Conservation (phyloP, 2,329 filamentous ascomycete species). For the Arthrobotrys sinensis region DNA sequence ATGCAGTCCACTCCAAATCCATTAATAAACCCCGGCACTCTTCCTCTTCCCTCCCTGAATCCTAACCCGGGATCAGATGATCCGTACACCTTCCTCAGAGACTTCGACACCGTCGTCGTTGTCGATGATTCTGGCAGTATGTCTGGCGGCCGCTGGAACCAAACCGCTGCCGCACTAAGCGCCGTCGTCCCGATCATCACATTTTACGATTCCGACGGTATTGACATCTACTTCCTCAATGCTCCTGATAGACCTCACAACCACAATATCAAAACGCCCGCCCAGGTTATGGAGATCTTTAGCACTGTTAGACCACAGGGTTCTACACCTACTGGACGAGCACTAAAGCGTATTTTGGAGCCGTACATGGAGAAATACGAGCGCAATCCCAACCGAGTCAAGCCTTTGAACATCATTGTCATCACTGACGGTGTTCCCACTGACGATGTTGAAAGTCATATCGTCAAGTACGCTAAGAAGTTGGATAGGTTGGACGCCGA, state of each 20-base stretch:
- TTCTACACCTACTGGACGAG: constrained; percentile 81
- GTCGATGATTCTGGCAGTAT: constrained; percentile 95
- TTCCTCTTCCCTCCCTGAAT: constrained; percentile 46
- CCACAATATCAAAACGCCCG: constrained; percentile 75
- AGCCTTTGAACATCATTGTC: constrained; percentile 90
- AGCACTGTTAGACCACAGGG: constrained; percentile 75
- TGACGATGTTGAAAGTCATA: constrained; percentile 81
- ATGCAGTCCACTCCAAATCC: constrained; percentile 22
- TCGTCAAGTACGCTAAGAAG: constrained; percentile 78
- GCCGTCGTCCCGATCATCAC: constrained; percentile 87
- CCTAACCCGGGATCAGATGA: constrained; percentile 68
- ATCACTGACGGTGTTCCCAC: constrained; percentile 89
- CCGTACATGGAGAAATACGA: constrained; percentile 78
- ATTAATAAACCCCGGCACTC: constrained; percentile 46
- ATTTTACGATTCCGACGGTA: constrained; percentile 82
- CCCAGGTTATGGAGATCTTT: constrained; percentile 79
- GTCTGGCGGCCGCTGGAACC: constrained; percentile 78
- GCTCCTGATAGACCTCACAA: constrained; percentile 74
- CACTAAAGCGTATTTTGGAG: constrained; percentile 79
- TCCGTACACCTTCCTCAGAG: constrained; percentile 80
- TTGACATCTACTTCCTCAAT: constrained; percentile 95
- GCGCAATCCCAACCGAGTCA: constrained; percentile 69
- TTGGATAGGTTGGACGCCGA: constrained; percentile 80
- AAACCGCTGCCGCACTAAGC: constrained; percentile 79
- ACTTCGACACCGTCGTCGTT: constrained; percentile 89